phyloP scores from a whole-genome alignment of 768 basidiomycete genomes.

The Postia placenta region DNA sequence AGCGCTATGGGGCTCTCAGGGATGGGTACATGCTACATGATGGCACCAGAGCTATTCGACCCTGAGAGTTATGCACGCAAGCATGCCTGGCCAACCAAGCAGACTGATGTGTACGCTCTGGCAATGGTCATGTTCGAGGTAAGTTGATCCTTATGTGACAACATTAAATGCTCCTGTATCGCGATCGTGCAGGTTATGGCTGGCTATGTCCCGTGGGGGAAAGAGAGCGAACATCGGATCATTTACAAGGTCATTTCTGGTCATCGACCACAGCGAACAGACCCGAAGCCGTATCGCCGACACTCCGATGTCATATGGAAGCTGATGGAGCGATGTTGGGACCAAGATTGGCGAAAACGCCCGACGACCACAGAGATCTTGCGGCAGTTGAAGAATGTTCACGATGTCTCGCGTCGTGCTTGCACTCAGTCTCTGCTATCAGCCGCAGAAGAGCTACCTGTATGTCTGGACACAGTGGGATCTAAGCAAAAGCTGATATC shows the following conservation, averaged over 20 bases:
- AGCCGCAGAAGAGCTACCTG: no score
- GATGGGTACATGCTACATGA: not conserved
- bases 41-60: not conserved
- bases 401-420: no score
- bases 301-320: not conserved
- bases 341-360: not conserved
- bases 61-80: not conserved
- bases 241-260: not conserved
- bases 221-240: not conserved
- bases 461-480: no score
- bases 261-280: not conserved
- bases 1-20: no score
- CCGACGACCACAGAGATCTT: no score
- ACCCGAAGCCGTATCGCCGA: no score
- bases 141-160: not conserved
- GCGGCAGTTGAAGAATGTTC: no score
- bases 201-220: not conserved
- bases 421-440: no score
- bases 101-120: conserved; percentile 5
- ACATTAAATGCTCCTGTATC: not conserved
- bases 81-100: not conserved
- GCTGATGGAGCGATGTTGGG: not conserved
- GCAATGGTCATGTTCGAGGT: conserved; percentile 4
- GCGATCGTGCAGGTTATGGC: not conserved
- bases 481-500: no score